Evolutionary conservation across 768 basidiomycete species (phyloP), one percentile per base, ranked within the genome.

Genomic region (Ramaria sp.): DNA sequence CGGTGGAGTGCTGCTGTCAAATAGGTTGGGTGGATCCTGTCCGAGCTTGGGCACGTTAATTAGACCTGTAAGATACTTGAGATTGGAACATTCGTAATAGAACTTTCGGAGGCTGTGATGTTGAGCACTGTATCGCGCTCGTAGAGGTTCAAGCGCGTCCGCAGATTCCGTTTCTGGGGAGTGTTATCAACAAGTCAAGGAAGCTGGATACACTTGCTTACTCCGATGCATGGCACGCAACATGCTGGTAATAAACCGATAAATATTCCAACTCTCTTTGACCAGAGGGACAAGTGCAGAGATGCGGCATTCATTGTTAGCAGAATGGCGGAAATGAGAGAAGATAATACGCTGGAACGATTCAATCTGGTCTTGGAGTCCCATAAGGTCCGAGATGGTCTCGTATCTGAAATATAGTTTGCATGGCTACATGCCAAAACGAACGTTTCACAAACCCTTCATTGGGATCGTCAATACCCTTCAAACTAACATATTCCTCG

Each of bases 251-350:
- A 98, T 94, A 70, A 98, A 99, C 44, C 91, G 80, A 70, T 99
- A 99, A 56, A 99, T 99, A 36, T 95, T 95, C 83, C 94, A 99
- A 62, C 91, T 95, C 70, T 99, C 96, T 70, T 99, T 99, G 52
- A 99, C 96, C 12, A 97, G 77, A 22, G 96, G 95, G 1, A 99
- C 96, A 47, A 99, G 72, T 1, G 96, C 76, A 32, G 94, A 95
- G 57, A 99, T 99, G 27, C 94, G 85, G 67, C 94, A 96, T 70
- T 99, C 96, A 60, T 99, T 99, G 65, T 96, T 97, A 45, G 82
- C 73, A 16, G 91, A 91, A 58, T 85, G 81, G 52, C 83, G 77
- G 73, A 99, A 98, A 68, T 93, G 88, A 8, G 94, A 83, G 64
- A 99, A 98, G 56, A 97, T 84, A 75, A 95, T 85, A 70, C 93